Base-by-base conservation (phyloP, 192 early-diverging fungal species). In the Mortierella claussenii region DNA sequence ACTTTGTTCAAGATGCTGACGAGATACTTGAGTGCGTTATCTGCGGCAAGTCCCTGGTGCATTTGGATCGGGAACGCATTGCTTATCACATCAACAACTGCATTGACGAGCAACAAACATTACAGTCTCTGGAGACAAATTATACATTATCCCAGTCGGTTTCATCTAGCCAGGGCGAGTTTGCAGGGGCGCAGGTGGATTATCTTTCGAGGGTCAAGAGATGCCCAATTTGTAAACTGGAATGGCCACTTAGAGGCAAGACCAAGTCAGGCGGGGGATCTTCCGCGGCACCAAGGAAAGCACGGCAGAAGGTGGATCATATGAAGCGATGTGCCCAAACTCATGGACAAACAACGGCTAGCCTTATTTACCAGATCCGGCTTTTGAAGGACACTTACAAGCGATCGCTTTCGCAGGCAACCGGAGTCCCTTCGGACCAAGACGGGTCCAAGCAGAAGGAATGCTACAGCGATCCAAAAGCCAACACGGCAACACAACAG, bases 211-310 rank as follows among this genome's bases (percentile, higher is more conserved):
- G 51, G 30, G 60, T 73, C 18, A 61, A 61, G 21, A 48, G 36
- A n/a, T 73, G 69, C 51, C 69, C 69, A 31, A 64, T 73, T 27
- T 73, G 69, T 34, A 73, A 73, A 47, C 60, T 47, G 37, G 46
- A 48, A 2, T 73, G 69, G 69, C 60, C 69, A 8, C 15, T 44
- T 36, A 55, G 47, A 27, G 56, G 37, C 8, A 68, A 57, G 3
- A 12, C 20, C 32, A 60, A 52, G 30, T 40, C 58, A 11, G 10
- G 32, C 13, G 20, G 34, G 21, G 46, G 30, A 31, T 23, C 40
- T 15, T 23, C 32, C 8, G 43, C 20, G 20, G 37, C 27, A 54
- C 36, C 55, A 0, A 66, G 36, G 52, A 64, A 56, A 12, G 60
- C 69, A 11, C 31, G 47, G 13, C 69, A 73, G 26, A 73, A 73